Percentiles rank a stretch among this genome's conserved stretches.
Conservation (phyloP, 78 protist species). For the Dictyostelium capitatum region DNA sequence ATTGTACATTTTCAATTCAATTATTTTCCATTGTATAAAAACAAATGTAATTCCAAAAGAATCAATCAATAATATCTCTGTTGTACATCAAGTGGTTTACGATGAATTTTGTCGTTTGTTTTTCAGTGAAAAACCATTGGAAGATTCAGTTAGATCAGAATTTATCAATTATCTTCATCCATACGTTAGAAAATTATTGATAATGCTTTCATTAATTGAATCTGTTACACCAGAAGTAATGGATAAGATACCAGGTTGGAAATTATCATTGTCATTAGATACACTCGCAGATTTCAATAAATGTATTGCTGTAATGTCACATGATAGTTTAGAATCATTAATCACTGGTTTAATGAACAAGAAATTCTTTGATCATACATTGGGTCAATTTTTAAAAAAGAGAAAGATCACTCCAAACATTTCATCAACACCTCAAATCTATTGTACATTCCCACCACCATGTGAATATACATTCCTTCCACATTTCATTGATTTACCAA, state of each 20-base stretch:
- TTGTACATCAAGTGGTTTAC: neutral
- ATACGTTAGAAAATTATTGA: conserved; percentile 46
- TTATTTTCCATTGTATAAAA: conserved; percentile 19
- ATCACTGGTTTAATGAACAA: neutral
- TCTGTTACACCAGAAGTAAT: neutral
- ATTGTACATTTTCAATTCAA: neutral
- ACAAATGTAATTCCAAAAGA: neutral
- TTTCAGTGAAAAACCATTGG: neutral
- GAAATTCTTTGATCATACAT: neutral
- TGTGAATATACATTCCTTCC: conserved; percentile 19
- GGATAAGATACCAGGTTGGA: neutral
- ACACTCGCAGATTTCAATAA: neutral
- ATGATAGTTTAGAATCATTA: neutral
- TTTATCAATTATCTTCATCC: conserved; percentile 43
- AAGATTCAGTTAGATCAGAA: neutral
- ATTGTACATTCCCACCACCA: conserved; percentile 66
- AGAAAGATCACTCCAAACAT: neutral
- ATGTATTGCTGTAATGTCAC: neutral
- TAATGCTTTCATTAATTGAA: neutral
- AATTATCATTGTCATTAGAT: neutral
- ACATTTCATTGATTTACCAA: conserved; percentile 37
- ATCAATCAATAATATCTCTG: neutral
- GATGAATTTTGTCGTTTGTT: neutral
- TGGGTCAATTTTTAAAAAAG: neutral
- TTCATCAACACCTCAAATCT: neutral